Percentiles rank a stretch among this genome's conserved stretches.
phyloP scores from a whole-genome alignment of 2,329 filamentous ascomycete species.

The Fusarium sublunatum region DNA sequence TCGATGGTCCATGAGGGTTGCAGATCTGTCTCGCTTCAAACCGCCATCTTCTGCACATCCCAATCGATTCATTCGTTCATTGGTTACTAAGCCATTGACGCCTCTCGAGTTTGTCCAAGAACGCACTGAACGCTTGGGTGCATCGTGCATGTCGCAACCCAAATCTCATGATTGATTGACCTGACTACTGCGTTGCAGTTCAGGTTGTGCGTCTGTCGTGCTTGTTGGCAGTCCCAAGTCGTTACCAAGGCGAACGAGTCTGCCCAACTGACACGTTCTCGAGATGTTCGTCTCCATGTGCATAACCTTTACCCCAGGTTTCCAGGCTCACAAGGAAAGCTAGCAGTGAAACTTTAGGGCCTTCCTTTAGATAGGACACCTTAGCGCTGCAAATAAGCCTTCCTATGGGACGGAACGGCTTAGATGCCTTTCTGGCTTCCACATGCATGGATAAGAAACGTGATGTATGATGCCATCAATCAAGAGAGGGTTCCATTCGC shows the following conservation, averaged over 20 bases:
- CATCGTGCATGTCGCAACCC: neutral
- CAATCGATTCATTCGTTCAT: conserved; percentile 19
- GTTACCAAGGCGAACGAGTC: neutral
- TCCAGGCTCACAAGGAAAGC: neutral
- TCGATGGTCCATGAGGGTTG: conserved; percentile 38
- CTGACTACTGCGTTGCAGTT: neutral
- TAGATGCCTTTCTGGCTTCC: conserved; percentile 24
- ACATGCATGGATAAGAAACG: conserved; percentile 27
- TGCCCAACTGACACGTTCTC: too few relatives aligned
- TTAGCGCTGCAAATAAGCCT: conserved; percentile 18
- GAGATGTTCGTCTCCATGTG: neutral
- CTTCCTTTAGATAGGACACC: conserved; percentile 24
- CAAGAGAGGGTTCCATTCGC: conserved; percentile 18
- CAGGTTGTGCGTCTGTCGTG: too few relatives aligned
- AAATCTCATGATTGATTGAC: neutral
- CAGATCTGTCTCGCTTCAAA: conserved; percentile 38
- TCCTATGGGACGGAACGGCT: conserved; percentile 21
- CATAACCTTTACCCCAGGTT: neutral
- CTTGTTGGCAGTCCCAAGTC: too few relatives aligned
- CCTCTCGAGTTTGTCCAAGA: conserved; percentile 4
- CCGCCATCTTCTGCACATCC: conserved; percentile 19
- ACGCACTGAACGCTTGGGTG: neutral
- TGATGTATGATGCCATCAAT: conserved; percentile 40
- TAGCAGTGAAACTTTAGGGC: conserved; percentile 3
- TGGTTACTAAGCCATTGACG: conserved; percentile 12